These are phyloP conservation scores for Eragrostis nindensis DNA, from an alignment of 176 grass and related monocot species.

Conservation along the genomic window DNA sequence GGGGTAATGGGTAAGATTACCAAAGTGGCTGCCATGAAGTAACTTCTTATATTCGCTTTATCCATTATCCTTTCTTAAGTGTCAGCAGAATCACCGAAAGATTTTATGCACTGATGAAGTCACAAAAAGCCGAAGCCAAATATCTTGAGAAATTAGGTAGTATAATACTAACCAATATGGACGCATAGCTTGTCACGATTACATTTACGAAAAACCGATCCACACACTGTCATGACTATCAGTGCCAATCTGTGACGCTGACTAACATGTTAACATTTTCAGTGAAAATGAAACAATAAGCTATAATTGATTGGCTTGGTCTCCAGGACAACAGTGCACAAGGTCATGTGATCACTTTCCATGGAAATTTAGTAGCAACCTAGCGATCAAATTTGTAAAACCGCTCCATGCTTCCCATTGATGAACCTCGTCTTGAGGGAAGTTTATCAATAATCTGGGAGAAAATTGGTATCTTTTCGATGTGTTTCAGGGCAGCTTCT, in stretches of 20 bases:
- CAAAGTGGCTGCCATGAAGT: too few relatives aligned
- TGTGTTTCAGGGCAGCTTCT: slow-evolving; percentile 72
- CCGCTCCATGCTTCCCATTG: slow-evolving; percentile 40
- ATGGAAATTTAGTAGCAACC: not conserved
- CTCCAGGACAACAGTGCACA: not conserved
- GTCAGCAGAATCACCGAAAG: too few relatives aligned
- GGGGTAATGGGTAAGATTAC: too few relatives aligned
- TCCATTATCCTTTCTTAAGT: too few relatives aligned
- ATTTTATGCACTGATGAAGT: too few relatives aligned
- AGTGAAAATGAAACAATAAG: not conserved
- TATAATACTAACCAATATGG: too few relatives aligned
- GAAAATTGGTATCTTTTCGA: slow-evolving; percentile 64
- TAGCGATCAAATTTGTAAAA: slow-evolving; percentile 31
- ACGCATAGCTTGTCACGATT: too few relatives aligned
- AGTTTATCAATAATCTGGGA: slow-evolving; percentile 51
- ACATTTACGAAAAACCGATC: too few relatives aligned
- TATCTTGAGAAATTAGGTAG: too few relatives aligned
- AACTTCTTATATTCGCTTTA: too few relatives aligned
- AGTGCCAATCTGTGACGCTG: not conserved
- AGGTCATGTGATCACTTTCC: not conserved
- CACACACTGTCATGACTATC: not conserved
- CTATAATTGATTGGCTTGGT: not conserved
- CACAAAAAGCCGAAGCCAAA: too few relatives aligned
- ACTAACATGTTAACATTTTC: not conserved
- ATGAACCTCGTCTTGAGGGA: slow-evolving; percentile 28